Evolutionary conservation across 495 filamentous ascomycete genomes (phyloP).

Genomic region (Penicillium antarcticum): DNA sequence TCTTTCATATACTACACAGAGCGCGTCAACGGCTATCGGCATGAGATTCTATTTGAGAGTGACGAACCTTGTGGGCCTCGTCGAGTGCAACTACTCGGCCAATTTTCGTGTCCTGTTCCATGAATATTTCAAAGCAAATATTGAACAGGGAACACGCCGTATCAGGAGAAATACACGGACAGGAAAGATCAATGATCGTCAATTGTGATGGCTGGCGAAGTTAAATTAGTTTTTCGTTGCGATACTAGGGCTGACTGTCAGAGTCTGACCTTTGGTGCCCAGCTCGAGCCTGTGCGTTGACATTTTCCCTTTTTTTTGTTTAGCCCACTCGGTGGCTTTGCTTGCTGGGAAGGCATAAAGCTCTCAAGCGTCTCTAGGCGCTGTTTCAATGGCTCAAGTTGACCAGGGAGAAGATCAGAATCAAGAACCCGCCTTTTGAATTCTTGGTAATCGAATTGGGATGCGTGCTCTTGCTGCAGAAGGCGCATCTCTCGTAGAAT

Average conservation of each 20-base stretch:
- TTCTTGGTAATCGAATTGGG: conserved; percentile 49
- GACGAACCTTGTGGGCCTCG: conserved; percentile 56
- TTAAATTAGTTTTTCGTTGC: no score
- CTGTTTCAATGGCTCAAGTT: conserved; percentile 51
- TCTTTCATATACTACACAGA: conserved; percentile 49
- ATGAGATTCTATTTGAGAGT: not conserved
- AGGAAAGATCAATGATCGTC: conserved; percentile 71
- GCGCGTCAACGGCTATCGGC: not conserved
- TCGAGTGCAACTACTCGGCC: conserved; percentile 57
- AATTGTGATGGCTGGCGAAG: conserved; percentile 27
- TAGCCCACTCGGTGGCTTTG: not conserved
- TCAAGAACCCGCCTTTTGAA: conserved; percentile 42
- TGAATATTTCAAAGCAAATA: conserved; percentile 58
- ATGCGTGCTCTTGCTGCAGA: conserved; percentile 32
- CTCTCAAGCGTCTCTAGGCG: conserved; percentile 55
- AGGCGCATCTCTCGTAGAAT: conserved; percentile 61
- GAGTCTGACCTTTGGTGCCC: conserved; percentile 11
- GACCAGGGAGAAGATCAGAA: conserved; percentile 37
- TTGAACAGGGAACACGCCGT: conserved; percentile 67
- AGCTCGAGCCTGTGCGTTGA: conserved; percentile 5
- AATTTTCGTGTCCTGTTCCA: conserved; percentile 43
- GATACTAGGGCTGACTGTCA: no score
- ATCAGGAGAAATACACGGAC: conserved; percentile 62
- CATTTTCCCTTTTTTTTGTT: no score
- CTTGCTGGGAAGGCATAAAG: conserved; percentile 46